These are phyloP conservation scores for Beta macrorhiza DNA, from an alignment of 179 eudicot genomes.

Conservation along the genomic window DNA sequence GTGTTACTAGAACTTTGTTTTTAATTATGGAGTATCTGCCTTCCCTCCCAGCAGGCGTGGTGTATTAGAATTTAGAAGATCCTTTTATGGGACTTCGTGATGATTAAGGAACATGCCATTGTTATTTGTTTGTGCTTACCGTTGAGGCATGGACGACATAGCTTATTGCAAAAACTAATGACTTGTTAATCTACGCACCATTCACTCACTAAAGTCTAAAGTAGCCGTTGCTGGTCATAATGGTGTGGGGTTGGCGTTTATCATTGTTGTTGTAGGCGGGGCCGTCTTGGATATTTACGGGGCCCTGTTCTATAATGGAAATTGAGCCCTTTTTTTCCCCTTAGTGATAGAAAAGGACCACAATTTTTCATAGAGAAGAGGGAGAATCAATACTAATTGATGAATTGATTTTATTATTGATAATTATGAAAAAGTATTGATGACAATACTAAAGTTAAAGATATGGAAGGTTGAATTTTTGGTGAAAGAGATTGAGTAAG, in stretches of 20 bases:
- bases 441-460: no score
- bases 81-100: neutral
- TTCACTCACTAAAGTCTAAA: neutral
- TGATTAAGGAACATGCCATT: neutral
- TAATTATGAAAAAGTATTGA: no score
- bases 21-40: neutral
- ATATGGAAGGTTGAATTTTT: no score
- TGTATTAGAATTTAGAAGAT: neutral
- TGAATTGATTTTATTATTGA: no score
- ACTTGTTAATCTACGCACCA: neutral
- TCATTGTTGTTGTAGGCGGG: neutral
- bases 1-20: no score
- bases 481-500: no score
- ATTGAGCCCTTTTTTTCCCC: no score
- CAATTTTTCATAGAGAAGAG: no score
- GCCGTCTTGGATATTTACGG: neutral
- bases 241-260: neutral
- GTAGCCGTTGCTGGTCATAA: slow-evolving; percentile 13
- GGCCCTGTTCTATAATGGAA: neutral
- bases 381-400: no score
- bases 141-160: neutral
- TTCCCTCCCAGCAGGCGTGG: neutral
- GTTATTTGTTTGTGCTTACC: neutral
- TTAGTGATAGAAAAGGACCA: no score
- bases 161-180: neutral